Evolutionary conservation across 2,329 filamentous ascomycete species (phyloP), one percentile per base, ranked within the genome.

Genomic region (Metarhizium brunneum): DNA sequence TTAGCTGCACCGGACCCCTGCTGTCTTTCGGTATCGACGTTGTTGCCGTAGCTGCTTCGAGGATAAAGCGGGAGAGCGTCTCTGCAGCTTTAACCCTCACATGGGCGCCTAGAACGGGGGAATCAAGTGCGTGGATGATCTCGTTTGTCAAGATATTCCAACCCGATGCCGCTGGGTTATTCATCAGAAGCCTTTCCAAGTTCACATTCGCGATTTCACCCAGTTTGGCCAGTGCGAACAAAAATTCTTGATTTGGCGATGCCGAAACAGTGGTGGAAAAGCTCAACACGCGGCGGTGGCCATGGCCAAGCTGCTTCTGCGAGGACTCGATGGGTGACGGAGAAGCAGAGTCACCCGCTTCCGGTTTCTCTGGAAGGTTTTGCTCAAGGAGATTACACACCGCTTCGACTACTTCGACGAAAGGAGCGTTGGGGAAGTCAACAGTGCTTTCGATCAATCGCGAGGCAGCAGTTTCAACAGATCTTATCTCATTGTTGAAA

Each of bases 391-490:
- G 75, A 49, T 80, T 77, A 64, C 90, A 91, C 4, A 96, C 78
- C 0, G 91, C 87, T 54, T 78, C 75, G 2, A 97, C 76, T 10
- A 97, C 83, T 59, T 89, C 83, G 5, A 87, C 74, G 63, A 97
- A 97, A 0, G 90, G 78, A 16, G 84, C 79, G 60, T 92, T 91
- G 0, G 91, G 90, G 64, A 95, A 97, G 62, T 96, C 92, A 16
- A 87, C 79, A 0, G 92, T 97, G 70, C 91, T 96, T 67, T 97
- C 94, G 56, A 97, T 85, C 18, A 99, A 77, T 59, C 94, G 84
- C 1, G 85, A 84, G 1, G 91, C 90, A 2, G 94, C 94, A 6
- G 87, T 86, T 68, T 96, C 90, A 0, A 97, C 92, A 36, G 94
- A 90, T 57, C 87, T 83, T 32, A 96, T 87, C 67, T 99, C 94